phyloP scores from a whole-genome alignment of 805 yeast genomes.

The Tetrapisispora arboricola region DNA sequence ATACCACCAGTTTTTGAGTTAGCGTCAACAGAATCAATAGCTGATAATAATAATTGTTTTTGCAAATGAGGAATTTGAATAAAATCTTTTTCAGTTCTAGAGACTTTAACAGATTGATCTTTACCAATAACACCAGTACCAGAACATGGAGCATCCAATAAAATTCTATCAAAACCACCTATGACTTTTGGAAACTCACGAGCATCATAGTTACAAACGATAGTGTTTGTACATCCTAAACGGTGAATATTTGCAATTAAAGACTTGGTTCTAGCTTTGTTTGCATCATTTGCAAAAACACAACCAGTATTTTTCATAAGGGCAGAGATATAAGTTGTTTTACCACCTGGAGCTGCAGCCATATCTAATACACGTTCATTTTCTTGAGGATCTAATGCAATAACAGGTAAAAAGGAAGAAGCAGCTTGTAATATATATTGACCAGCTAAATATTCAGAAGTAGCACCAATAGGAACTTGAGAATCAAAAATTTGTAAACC shows the following conservation, averaged over 20 bases:
- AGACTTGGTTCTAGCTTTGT: conserved; percentile 92
- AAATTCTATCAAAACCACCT: conserved; percentile 93
- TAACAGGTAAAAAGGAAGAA: conserved; percentile 91
- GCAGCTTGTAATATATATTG: conserved; percentile 98
- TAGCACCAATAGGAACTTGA: conserved; percentile 99
- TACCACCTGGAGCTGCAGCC: conserved; percentile 99
- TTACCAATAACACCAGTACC: conserved; percentile 99
- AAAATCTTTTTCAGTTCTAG: conserved; percentile 92
- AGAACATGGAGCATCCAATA: conserved; percentile 97
- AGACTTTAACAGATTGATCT: conserved; percentile 87
- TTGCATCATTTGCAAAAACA: conserved; percentile 94
- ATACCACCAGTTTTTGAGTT: conserved; percentile 85
- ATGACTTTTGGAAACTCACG: conserved; percentile 96
- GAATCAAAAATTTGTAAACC: conserved; percentile 96
- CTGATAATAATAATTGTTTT: conserved; percentile 84
- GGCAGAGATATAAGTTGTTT: conserved; percentile 89
- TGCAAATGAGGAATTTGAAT: conserved; percentile 94
- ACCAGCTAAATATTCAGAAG: conserved; percentile 97
- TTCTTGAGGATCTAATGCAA: conserved; percentile 97
- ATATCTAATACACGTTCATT: conserved; percentile 91
- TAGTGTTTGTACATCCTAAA: conserved; percentile 90
- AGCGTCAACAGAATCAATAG: conserved; percentile 96
- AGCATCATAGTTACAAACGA: conserved; percentile 96
- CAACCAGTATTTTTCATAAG: conserved; percentile 97
- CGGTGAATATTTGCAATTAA: conserved; percentile 96